phyloP scores from a whole-genome alignment of 2,329 filamentous ascomycete genomes.

The Ilyonectria robusta region DNA sequence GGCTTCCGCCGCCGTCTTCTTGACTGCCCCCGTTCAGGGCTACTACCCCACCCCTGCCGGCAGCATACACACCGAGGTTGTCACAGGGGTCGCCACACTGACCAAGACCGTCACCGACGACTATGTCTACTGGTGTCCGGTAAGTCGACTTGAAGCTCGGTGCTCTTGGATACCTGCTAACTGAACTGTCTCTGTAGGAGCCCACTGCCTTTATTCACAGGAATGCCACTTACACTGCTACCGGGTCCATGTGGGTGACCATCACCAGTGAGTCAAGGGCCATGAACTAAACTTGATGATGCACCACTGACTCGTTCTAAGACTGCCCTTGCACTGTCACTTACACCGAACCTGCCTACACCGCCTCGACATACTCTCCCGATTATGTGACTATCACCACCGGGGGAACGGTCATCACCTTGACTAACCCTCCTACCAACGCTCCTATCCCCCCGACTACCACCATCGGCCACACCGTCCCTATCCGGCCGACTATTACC shows the following conservation, averaged over 20 bases:
- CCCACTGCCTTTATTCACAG: conserved; percentile 55
- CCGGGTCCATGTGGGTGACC: conserved; percentile 58
- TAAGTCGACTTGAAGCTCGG: conserved; percentile 43
- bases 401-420: conserved; percentile 1
- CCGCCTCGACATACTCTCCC: conserved; percentile 17
- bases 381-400: conserved; percentile 18
- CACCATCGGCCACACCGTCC: conserved; percentile 20
- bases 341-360: conserved; percentile 36
- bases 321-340: conserved; percentile 64
- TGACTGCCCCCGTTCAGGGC: conserved; percentile 12
- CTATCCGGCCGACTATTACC: conserved; percentile 23
- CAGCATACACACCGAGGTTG: background rate
- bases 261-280: conserved; percentile 57
- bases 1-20: conserved; percentile 17
- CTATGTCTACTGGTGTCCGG: conserved; percentile 61
- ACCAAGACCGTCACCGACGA: conserved; percentile 57
- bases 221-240: conserved; percentile 61
- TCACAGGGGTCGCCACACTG: conserved; percentile 33
- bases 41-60: background rate
- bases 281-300: background rate
- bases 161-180: background rate
- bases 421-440: conserved; percentile 23
- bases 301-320: conserved; percentile 47
- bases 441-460: conserved; percentile 22
- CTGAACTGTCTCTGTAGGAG: conserved; percentile 34